phyloP scores from a whole-genome alignment of 768 basidiomycete species.

The Kockovaella imperatae region DNA sequence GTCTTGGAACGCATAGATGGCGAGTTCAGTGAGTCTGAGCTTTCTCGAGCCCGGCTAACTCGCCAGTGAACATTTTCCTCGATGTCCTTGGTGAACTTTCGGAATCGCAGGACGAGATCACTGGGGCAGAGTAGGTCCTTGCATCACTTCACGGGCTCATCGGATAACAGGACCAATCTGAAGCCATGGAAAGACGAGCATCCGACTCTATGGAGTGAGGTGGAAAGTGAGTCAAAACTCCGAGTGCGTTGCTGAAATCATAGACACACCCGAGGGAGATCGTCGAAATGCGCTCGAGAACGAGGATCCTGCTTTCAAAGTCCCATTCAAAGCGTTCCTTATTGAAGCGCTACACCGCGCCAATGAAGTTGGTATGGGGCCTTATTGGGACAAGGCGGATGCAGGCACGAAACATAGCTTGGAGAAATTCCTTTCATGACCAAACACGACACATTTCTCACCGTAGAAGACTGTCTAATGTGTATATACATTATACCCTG shows the following conservation, averaged over 20 bases:
- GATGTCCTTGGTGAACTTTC: constrained; percentile 41
- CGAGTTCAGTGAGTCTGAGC: constrained; percentile 34
- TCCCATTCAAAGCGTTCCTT: constrained; percentile 26
- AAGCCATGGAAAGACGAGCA: constrained; percentile 25
- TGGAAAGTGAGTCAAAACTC: constrained; percentile 17
- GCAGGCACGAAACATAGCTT: constrained; percentile 27
- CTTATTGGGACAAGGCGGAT: constrained; percentile 42
- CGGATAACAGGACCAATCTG: constrained; percentile 16
- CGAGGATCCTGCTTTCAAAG: constrained; percentile 23
- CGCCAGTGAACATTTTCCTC: constrained; percentile 41
- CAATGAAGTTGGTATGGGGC: constrained; percentile 31
- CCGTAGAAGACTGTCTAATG: no score
- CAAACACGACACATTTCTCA: no score
- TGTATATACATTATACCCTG: no score
- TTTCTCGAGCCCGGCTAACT: not conserved
- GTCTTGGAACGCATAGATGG: constrained; percentile 39
- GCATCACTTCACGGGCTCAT: constrained; percentile 2
- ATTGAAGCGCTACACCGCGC: constrained; percentile 24
- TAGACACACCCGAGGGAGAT: constrained; percentile 28
- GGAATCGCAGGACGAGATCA: constrained; percentile 16
- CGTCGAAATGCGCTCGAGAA: constrained; percentile 26
- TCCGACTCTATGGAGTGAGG: constrained; percentile 16
- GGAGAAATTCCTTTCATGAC: constrained; percentile 24
- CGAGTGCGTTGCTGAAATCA: not conserved
- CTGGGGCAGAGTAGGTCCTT: constrained; percentile 22